Evolutionary conservation across 768 basidiomycete genomes (phyloP), one percentile per base, ranked within the genome.

Genomic region (Hydnomerulius pinastri): DNA sequence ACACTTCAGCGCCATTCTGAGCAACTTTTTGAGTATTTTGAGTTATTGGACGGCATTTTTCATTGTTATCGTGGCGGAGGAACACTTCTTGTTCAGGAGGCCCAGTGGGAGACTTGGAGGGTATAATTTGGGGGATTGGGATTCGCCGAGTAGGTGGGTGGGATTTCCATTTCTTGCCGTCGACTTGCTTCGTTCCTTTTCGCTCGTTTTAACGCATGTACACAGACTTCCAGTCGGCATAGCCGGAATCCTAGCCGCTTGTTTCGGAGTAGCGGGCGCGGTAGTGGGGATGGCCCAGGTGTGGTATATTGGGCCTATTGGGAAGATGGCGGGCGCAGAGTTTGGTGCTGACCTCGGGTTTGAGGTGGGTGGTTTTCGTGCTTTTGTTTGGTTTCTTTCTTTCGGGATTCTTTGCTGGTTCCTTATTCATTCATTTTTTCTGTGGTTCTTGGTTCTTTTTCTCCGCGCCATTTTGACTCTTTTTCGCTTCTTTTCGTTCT

Each of bases 291-390:
- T 82, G 80, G 73, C 79, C 7, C 72, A 78, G 50, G 68, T 66
- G 6, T 79, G 79, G 78, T 81, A 79, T 48, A 76, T 72, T 2
- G 81, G 81, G 1, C 80, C 79, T 0, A 57, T 81, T 3, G 81
- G 71, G 3, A 60, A 58, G 40, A 50, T 71, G 38, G 74, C 77
- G 4, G 77, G 78, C 11, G 70, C 62, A 2, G 20, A 30, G 10
- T 73, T 61, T 33, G 79, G 80, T 25, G 79, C 77, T 1, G 80
- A 82, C 56, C 67, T 82, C 24, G 80, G 80, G 27, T 81, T 82
- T 48, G 80, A 81, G 69, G 75, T 78, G 24, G 25, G 70, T 11
- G 0, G 12, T 25, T n/a, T n/a, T n/a, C n/a, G 15, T 17, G 23
- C 13, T 8, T 33, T 33, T 28, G 5, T 10, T 25, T 40, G n/a